Evolutionary conservation across 306 rosid species (phyloP).

Genomic region (Sophora flavescens): DNA sequence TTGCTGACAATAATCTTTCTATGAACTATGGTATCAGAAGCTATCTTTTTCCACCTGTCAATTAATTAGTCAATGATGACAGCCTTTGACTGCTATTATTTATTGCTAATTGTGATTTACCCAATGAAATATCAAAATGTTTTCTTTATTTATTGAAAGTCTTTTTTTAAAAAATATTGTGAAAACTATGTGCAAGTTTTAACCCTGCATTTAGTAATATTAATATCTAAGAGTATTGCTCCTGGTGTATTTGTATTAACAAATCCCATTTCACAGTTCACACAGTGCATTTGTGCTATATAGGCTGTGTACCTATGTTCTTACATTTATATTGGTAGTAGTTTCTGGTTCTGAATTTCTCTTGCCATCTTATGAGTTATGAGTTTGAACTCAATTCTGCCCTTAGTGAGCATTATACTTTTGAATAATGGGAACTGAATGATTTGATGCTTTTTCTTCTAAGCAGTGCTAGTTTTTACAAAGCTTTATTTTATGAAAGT

Average conservation of each 20-base stretch:
- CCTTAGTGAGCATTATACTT: no score
- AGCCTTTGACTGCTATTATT: slow-evolving; percentile 13
- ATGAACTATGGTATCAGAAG: slow-evolving; percentile 13
- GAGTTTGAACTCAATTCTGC: no score
- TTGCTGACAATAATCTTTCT: slow-evolving; percentile 31
- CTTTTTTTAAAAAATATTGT: no score
- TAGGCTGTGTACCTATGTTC: no score
- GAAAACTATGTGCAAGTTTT: neutral
- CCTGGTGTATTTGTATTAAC: neutral
- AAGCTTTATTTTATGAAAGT: no score
- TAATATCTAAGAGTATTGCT: neutral
- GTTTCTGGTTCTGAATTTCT: no score
- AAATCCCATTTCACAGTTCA: neutral
- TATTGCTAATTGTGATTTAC: slow-evolving; percentile 13
- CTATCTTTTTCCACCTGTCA: slow-evolving; percentile 20
- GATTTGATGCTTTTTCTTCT: no score
- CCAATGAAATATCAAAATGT: slow-evolving; percentile 3
- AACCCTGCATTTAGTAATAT: neutral
- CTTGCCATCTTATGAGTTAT: no score
- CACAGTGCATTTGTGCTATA: neutral
- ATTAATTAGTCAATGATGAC: slow-evolving; percentile 14
- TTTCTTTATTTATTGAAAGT: slow-evolving; percentile 12
- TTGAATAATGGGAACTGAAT: no score
- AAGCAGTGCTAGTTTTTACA: no score
- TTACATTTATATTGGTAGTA: no score